phyloP scores from a whole-genome alignment of 306 rosid genomes.

The Ziziphus jujuba region DNA sequence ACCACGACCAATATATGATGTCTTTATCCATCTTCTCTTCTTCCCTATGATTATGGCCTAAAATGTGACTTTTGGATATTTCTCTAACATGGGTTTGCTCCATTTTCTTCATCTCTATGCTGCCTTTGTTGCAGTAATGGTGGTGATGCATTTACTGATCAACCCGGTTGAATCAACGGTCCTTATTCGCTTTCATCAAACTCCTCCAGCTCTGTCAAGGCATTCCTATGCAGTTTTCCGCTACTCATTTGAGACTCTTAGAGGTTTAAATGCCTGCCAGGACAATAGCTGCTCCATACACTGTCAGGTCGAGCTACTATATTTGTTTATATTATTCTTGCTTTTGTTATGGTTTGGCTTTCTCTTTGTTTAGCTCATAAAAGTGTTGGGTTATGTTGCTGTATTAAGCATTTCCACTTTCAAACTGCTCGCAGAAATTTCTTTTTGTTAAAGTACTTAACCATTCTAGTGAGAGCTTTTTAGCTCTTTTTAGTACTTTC shows the following conservation, averaged over 20 bases:
- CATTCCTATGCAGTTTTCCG: conserved; percentile 49
- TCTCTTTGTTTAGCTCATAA: neutral
- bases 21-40: conserved; percentile 1
- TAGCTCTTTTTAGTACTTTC: no score
- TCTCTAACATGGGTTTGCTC: conserved; percentile 26
- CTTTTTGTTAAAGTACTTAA: no score
- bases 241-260: conserved; percentile 33
- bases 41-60: conserved; percentile 22
- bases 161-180: conserved; percentile 42
- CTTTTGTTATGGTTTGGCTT: neutral
- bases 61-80: conserved; percentile 21
- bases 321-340: neutral
- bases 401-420: neutral
- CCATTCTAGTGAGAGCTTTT: no score
- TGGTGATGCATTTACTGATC: conserved; percentile 7
- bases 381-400: neutral
- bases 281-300: conserved; percentile 39
- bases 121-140: conserved; percentile 24
- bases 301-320: conserved; percentile 40
- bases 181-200: conserved; percentile 36
- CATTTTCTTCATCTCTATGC: conserved; percentile 24
- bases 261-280: conserved; percentile 60
- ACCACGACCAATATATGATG: neutral
- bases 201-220: conserved; percentile 47
- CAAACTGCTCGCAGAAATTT: no score